Percentiles rank a stretch among this genome's conserved stretches.
Evolutionary conservation across 208 protist genomes (phyloP).

Genomic region (Trypanosoma melophagium): DNA sequence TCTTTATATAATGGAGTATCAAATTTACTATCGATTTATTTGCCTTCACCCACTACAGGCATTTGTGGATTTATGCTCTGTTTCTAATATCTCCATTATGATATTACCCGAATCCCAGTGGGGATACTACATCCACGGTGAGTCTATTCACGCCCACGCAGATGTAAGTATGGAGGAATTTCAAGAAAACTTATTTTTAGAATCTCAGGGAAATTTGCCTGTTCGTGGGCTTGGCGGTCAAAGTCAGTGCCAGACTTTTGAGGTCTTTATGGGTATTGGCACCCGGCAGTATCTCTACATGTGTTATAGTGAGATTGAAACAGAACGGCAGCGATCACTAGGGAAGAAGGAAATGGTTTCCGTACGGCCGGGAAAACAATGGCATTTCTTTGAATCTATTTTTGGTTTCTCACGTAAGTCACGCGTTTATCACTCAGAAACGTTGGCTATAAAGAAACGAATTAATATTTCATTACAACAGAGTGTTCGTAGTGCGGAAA

Average conservation of each 20-base stretch:
- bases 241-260: slow-evolving; percentile 80
- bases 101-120: slow-evolving; percentile 78
- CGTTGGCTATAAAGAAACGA: slow-evolving; percentile 68
- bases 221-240: slow-evolving; percentile 77
- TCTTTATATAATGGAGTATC: slow-evolving; percentile 72
- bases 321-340: slow-evolving; percentile 39
- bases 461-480: slow-evolving; percentile 77
- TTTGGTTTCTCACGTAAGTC: slow-evolving; percentile 45
- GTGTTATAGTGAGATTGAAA: slow-evolving; percentile 64
- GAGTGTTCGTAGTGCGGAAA: slow-evolving; percentile 63
- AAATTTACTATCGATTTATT: slow-evolving; percentile 85
- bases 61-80: slow-evolving; percentile 90
- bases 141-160: slow-evolving; percentile 83
- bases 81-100: slow-evolving; percentile 90
- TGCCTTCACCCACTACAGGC: slow-evolving; percentile 78
- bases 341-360: slow-evolving; percentile 28
- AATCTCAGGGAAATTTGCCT: slow-evolving; percentile 81
- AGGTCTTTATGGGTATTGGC: slow-evolving; percentile 74
- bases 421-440: slow-evolving; percentile 46
- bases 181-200: slow-evolving; percentile 74
- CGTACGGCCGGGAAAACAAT: slow-evolving; percentile 33
- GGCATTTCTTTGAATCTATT: slow-evolving; percentile 69
- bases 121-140: slow-evolving; percentile 92
- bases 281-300: slow-evolving; percentile 83
- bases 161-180: slow-evolving; percentile 91